Conservation (phyloP, 148 eudicot species). For the Beta vulgaris region DNA sequence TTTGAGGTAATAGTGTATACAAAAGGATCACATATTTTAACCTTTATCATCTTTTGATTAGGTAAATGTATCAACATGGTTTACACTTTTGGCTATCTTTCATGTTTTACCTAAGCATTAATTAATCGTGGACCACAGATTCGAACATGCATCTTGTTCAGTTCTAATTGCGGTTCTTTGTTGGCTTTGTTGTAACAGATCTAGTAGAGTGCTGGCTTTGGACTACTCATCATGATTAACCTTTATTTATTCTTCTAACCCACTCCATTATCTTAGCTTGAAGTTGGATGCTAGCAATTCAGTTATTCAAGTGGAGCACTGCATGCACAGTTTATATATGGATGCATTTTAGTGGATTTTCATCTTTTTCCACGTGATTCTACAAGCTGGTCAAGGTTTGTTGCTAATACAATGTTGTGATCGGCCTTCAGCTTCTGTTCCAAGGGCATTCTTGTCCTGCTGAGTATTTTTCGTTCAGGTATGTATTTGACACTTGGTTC, state of each 20-base stretch:
- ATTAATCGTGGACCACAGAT: conserved; percentile 23
- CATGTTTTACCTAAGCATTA: conserved; percentile 29
- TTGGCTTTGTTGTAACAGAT: conserved; percentile 48
- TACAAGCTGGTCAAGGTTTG: conserved; percentile 29
- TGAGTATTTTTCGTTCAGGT: conserved; percentile 21
- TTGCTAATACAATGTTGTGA: conserved; percentile 3
- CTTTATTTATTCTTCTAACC: conserved; percentile 40
- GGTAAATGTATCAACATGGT: conserved; percentile 29
- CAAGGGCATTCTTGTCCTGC: not conserved
- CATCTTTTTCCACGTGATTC: conserved; percentile 9
- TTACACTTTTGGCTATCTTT: conserved; percentile 15
- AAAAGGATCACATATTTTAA: conserved; percentile 24
- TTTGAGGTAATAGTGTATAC: conserved; percentile 53
- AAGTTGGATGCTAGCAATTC: conserved; percentile 46
- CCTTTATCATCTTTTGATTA: conserved; percentile 19
- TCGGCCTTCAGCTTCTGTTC: conserved; percentile 13
- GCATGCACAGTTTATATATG: conserved; percentile 23
- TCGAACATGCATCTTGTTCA: conserved; percentile 29
- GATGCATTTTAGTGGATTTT: conserved; percentile 16
- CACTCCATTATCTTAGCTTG: conserved; percentile 46
- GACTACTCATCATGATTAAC: conserved; percentile 37
- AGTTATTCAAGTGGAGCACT: conserved; percentile 25
- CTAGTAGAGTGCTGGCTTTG: conserved; percentile 39
- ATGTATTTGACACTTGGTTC: conserved; percentile 22
- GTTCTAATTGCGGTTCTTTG: conserved; percentile 30